phyloP scores from a whole-genome alignment of 805 yeast genomes.

The Starmerella floricola region DNA sequence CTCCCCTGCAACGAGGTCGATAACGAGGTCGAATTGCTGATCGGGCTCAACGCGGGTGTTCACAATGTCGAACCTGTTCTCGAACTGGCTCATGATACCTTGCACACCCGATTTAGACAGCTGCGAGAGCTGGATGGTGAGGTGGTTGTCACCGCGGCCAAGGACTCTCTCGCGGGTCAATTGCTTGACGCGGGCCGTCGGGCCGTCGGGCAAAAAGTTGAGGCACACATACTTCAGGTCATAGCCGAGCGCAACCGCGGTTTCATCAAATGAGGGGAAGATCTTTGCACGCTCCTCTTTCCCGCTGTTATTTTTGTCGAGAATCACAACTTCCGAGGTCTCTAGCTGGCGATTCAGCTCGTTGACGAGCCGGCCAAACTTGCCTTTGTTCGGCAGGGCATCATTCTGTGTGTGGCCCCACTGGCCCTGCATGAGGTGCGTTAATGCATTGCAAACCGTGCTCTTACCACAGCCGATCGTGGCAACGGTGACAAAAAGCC shows the following conservation, averaged over 20 bases:
- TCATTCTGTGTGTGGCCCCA: slow-evolving; percentile 82
- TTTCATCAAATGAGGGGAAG: slow-evolving; percentile 40
- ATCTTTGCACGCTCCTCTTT: slow-evolving; percentile 56
- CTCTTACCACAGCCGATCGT: slow-evolving; percentile 95
- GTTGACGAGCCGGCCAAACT: slow-evolving; percentile 18
- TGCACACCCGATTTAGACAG: slow-evolving; percentile 41
- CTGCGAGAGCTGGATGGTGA: slow-evolving; percentile 45
- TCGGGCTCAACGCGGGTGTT: slow-evolving; percentile 44
- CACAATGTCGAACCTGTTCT: slow-evolving; percentile 55
- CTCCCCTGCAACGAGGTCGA: slow-evolving; percentile 40
- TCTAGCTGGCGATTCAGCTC: slow-evolving; percentile 28
- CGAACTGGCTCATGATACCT: slow-evolving; percentile 62
- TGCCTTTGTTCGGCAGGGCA: slow-evolving; percentile 36
- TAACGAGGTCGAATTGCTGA: slow-evolving; percentile 47
- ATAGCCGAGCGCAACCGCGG: slow-evolving; percentile 34
- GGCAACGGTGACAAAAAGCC: slow-evolving; percentile 68
- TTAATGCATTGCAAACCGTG: slow-evolving; percentile 55
- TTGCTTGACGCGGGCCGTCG: slow-evolving; percentile 34
- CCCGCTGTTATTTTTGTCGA: slow-evolving; percentile 78
- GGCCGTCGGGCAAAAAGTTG: slow-evolving; percentile 43
- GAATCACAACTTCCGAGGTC: slow-evolving; percentile 41
- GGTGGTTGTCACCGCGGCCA: slow-evolving; percentile 77
- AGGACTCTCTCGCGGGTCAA: slow-evolving; percentile 49
- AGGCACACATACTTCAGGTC: slow-evolving; percentile 52
- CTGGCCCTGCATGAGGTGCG: slow-evolving; percentile 36